These are phyloP conservation scores for Hygrophila difformis DNA, from an alignment of 257 asterid genomes.

Conservation along the genomic window DNA sequence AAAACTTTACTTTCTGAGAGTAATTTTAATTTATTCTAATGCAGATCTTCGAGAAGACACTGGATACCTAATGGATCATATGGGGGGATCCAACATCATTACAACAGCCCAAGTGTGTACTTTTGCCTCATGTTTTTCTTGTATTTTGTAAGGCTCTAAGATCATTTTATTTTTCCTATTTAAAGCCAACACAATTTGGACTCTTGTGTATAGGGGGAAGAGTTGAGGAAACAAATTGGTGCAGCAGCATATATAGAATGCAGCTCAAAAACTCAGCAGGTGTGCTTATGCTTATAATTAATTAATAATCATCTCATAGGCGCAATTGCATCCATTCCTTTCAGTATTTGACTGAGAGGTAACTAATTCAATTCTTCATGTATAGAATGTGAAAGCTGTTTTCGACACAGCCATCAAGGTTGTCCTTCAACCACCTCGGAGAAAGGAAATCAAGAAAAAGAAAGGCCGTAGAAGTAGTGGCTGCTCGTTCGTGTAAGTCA, in stretches of 20 bases:
- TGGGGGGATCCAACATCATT: conserved; percentile 58
- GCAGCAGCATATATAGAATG: conserved; percentile 95
- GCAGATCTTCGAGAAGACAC: conserved; percentile 79
- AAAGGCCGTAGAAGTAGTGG: conserved; percentile 47
- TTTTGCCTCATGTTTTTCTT: neutral
- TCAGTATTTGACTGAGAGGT: too few species aligned
- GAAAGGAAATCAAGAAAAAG: conserved; percentile 56
- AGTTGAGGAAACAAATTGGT: conserved; percentile 88
- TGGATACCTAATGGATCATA: conserved; percentile 61
- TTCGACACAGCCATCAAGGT: conserved; percentile 89
- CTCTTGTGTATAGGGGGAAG: conserved; percentile 64
- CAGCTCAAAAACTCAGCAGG: conserved; percentile 99
- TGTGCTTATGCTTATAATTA: too few species aligned
- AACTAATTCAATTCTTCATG: neutral
- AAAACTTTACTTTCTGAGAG: too few species aligned
- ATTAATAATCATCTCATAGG: too few species aligned
- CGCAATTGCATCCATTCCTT: too few species aligned
- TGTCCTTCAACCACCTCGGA: conserved; percentile 89
- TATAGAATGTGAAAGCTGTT: conserved; percentile 88
- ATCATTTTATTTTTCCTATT: too few species aligned
- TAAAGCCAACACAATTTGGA: too few species aligned
- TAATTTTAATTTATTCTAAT: too few species aligned
- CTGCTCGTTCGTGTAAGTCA: conserved; percentile 78
- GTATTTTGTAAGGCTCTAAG: neutral
- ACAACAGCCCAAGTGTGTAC: conserved; percentile 71